phyloP scores from a whole-genome alignment of 371 early-diverging fungal genomes.

The Mortierella sp. region DNA sequence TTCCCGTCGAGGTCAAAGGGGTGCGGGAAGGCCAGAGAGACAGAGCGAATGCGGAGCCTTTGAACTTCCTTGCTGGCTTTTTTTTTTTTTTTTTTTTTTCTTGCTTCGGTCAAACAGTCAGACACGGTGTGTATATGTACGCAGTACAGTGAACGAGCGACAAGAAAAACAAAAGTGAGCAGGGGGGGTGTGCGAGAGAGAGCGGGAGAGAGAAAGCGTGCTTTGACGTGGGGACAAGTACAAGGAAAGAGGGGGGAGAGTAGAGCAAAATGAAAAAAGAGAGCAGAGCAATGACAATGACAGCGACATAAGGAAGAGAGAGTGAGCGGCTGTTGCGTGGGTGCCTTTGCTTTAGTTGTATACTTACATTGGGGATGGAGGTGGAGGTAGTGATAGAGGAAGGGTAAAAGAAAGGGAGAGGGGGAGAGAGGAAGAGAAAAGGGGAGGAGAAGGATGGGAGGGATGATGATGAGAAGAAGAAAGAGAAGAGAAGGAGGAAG shows the following conservation, averaged over 20 bases:
- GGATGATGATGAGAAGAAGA: not conserved
- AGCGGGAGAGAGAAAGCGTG: not conserved
- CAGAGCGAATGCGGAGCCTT: too few relatives aligned
- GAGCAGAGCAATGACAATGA: not conserved
- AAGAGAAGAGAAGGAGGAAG: not conserved
- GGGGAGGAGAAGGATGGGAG: not conserved
- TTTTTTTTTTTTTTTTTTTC: too few relatives aligned
- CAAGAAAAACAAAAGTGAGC: not conserved
- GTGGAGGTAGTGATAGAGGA: not conserved
- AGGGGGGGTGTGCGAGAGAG: not conserved
- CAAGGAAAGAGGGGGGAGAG: not conserved
- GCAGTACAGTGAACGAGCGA: not conserved
- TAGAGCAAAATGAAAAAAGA: not conserved
- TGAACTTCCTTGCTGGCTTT: too few relatives aligned
- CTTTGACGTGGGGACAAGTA: not conserved
- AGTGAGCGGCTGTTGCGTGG: not conserved
- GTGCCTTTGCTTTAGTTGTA: too few relatives aligned
- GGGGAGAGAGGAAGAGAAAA: not conserved
- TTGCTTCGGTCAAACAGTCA: too few relatives aligned
- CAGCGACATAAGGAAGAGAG: not conserved
- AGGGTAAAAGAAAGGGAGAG: not conserved
- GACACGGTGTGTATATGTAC: too few relatives aligned
- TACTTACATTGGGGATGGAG: not conserved
- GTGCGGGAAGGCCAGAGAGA: too few relatives aligned
- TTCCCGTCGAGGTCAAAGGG: too few relatives aligned